These are phyloP conservation scores for Cucurbitaria berberidis DNA, from an alignment of 2,329 filamentous ascomycete species.

Conservation along the genomic window DNA sequence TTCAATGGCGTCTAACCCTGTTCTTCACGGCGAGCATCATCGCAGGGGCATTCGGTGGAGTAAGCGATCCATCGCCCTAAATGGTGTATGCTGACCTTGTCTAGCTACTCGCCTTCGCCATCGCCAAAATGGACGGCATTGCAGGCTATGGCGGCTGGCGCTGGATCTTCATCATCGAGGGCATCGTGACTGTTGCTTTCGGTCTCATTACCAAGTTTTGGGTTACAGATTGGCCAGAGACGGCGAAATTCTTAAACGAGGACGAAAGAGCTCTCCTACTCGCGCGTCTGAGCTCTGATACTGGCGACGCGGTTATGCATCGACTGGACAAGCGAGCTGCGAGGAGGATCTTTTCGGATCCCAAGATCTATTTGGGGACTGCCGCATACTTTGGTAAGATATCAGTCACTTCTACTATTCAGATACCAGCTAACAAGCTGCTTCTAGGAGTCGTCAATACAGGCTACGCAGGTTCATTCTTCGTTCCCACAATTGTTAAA, in stretches of 20 bases:
- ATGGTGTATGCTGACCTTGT: not conserved
- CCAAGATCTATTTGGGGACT: conserved; percentile 37
- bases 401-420: not conserved
- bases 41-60: conserved; percentile 51
- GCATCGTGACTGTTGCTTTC: conserved; percentile 33
- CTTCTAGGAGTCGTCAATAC: conserved; percentile 51
- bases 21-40: conserved; percentile 52
- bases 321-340: conserved; percentile 56
- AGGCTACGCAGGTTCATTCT: conserved; percentile 53
- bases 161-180: conserved; percentile 44
- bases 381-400: conserved; percentile 28
- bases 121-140: conserved; percentile 66
- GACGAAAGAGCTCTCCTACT: conserved; percentile 38
- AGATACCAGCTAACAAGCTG: not conserved
- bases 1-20: conserved; percentile 50
- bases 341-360: conserved; percentile 52
- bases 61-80: conserved; percentile 14
- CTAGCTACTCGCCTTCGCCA: conserved; percentile 52
- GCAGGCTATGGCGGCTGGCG: conserved; percentile 50
- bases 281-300: conserved; percentile 35
- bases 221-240: conserved; percentile 56
- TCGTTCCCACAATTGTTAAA: conserved; percentile 50
- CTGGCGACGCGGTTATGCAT: conserved; percentile 58
- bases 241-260: conserved; percentile 41
- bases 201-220: conserved; percentile 59